Conservation (phyloP, 2,329 filamentous ascomycete genomes). For the Simplicillium aogashimaense region DNA sequence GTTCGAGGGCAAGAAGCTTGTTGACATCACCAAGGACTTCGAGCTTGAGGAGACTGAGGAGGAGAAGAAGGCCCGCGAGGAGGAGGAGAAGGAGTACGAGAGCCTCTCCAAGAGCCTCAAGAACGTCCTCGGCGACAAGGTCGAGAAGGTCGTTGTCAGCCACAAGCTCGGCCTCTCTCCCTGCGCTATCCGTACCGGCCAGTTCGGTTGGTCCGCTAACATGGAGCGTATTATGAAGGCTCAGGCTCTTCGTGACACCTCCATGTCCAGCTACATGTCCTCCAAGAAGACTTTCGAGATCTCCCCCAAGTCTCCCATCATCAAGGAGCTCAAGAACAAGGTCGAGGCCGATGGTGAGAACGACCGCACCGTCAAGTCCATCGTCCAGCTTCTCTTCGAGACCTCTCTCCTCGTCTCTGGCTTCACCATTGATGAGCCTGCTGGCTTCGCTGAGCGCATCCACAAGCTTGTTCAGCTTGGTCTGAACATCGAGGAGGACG, state of each 20-base stretch:
- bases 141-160: constrained; percentile 98
- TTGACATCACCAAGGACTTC: constrained; percentile 99
- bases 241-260: constrained; percentile 98
- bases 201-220: constrained; percentile 99
- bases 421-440: constrained; percentile 99
- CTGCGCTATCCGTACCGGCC: constrained; percentile 97
- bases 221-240: constrained; percentile 99
- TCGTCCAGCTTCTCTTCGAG: constrained; percentile 97
- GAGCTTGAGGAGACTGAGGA: constrained; percentile 99
- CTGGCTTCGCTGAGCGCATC: constrained; percentile 96
- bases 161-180: constrained; percentile 94
- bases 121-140: constrained; percentile 98
- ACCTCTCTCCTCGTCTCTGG: constrained; percentile 96
- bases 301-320: constrained; percentile 94
- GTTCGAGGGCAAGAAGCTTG: constrained; percentile 99
- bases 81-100: constrained; percentile 98
- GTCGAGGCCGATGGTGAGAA: constrained; percentile 95
- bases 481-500: constrained; percentile 92
- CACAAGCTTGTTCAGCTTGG: constrained; percentile 99
- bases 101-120: constrained; percentile 90
- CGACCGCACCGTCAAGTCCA: constrained; percentile 98
- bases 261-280: constrained; percentile 99
- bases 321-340: constrained; percentile 99
- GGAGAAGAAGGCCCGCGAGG: constrained; percentile 93
- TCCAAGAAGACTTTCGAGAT: constrained; percentile 99